phyloP scores from a whole-genome alignment of 805 yeast species.

The Candida dendrica region DNA sequence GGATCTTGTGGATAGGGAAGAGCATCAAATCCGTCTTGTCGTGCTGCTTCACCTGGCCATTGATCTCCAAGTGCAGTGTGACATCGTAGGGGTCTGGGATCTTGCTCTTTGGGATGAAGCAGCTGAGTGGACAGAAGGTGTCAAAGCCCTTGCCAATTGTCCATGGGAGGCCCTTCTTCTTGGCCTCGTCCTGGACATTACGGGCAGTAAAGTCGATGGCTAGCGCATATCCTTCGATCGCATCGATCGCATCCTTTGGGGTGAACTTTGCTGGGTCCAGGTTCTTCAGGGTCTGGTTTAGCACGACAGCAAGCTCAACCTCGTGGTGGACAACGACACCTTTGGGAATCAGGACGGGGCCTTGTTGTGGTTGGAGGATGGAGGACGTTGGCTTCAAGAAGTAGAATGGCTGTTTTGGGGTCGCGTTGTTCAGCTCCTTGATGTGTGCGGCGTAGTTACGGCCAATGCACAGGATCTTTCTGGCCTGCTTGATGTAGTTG shows the following conservation, averaged over 20 bases:
- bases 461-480: constrained; percentile 90
- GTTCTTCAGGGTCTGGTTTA: constrained; percentile 59
- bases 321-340: constrained; percentile 86
- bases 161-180: constrained; percentile 94
- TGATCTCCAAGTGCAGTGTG: constrained; percentile 54
- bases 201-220: constrained; percentile 95
- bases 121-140: constrained; percentile 86
- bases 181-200: constrained; percentile 92
- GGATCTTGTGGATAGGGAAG: constrained; percentile 75
- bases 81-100: constrained; percentile 74
- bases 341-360: constrained; percentile 77
- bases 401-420: constrained; percentile 85
- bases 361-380: constrained; percentile 54
- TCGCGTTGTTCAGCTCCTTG: constrained; percentile 74
- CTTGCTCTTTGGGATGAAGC: constrained; percentile 54
- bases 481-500: constrained; percentile 51
- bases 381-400: constrained; percentile 86
- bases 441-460: constrained; percentile 97
- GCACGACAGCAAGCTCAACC: constrained; percentile 78
- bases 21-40: constrained; percentile 81
- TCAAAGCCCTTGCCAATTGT: constrained; percentile 94
- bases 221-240: constrained; percentile 81
- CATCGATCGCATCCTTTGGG: constrained; percentile 61
- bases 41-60: constrained; percentile 62
- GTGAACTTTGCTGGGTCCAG: constrained; percentile 49